Base-by-base conservation (phyloP, 1,139 yeast species). In the Nakaseomyces bracarensis region DNA sequence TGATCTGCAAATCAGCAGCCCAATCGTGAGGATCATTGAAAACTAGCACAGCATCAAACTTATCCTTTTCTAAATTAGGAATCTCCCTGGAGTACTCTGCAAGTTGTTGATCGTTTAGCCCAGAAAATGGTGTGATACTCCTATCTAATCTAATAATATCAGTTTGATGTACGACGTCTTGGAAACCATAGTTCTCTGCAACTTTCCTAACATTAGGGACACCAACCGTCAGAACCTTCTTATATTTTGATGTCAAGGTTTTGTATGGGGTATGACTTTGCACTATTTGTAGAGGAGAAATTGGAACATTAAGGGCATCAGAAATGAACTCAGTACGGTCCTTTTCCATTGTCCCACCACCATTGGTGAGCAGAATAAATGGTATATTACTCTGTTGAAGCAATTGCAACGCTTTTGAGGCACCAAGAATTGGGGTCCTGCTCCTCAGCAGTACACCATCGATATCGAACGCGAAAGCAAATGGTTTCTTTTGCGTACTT, bases 401-500 rank as follows among this genome's bases (percentile, higher is more conserved):
- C 20, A 75, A 61, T 30, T 69, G 66, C 21, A 91, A 66, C 0
- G 96, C 85, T 13, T 70, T 69, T 19, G 66, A 66, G 1, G 96
- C 96, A 36, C 71, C 72, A 1, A 81, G 78, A 37, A 91, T 75
- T 0, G 89, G 75, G 37, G 69, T 69, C 21, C 75, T 68, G 14
- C 97, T 96, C 45, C 93, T 75, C 15, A 91, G 60, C 26, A 91
- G 67, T n/a, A 91, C 98, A 4, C 98, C 98, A 62, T 91, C 98
- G 44, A 91, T 86, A 49, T 72, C 77, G 49, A 70, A 70, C 6
- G 70, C 75, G 51, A 68, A 67, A 1, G 65, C 71, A 35, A 56
- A 46, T 19, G 53, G 44, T 36, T 44, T 49, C 16, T 45, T 35
- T 9, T 41, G 25, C 10, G 47, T 40, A 34, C 49, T 50, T 11